Evolutionary conservation across 169 alveolate species (phyloP).

Genomic region (Eimeria nieschulzi): DNA sequence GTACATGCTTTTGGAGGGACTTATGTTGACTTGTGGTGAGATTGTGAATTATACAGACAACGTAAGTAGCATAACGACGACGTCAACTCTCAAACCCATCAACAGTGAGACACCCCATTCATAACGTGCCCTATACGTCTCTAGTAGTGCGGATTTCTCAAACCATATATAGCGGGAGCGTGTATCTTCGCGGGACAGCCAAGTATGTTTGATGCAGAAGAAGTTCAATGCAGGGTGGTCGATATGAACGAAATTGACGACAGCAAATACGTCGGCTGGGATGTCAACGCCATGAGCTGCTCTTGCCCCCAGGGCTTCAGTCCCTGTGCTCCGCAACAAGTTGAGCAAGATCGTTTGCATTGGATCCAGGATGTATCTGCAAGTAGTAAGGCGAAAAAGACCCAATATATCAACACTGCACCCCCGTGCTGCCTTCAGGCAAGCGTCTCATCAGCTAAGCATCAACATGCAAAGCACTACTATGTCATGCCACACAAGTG

Average conservation of each 20-base stretch:
- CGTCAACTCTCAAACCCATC: slow-evolving; percentile 47
- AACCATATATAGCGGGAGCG: not conserved
- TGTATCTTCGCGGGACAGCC: too few species aligned
- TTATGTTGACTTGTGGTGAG: not conserved
- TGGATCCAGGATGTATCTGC: slow-evolving; percentile 52
- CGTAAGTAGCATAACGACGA: not conserved
- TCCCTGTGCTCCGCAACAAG: slow-evolving; percentile 54
- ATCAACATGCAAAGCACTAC: too few species aligned
- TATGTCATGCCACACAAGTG: too few species aligned
- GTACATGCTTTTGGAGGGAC: not conserved
- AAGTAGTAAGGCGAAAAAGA: slow-evolving; percentile 37
- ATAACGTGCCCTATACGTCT: not conserved
- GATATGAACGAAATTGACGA: slow-evolving; percentile 4
- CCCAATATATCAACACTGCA: not conserved
- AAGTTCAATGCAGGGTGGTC: slow-evolving; percentile 41
- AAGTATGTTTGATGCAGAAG: not conserved
- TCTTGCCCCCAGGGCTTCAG: slow-evolving; percentile 68
- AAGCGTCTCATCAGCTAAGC: not conserved
- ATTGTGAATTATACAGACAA: not conserved
- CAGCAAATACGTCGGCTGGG: slow-evolving; percentile 17
- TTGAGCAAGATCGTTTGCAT: slow-evolving; percentile 53
- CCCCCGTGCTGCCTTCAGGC: not conserved
- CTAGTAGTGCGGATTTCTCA: not conserved
- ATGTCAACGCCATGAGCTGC: slow-evolving; percentile 66
- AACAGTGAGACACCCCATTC: slow-evolving; percentile 17